Percentiles rank a stretch among this genome's conserved stretches.
These are phyloP conservation scores for sorghum (Sorghum bicolor) DNA, from an alignment of 176 grass and related monocot genomes.

Conservation along the genomic window Sorghum_bicolor_NCBIv3 NC_012873.2:60438001-60438500, in stretches of 20 bases:
- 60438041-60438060: neutral
- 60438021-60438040: neutral
- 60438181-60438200: neutral
- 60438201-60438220: neutral
- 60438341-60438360: too few species aligned
- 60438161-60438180: neutral
- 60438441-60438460: neutral
- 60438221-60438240: conserved; percentile 13
- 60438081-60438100: neutral
- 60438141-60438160: neutral
- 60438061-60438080: neutral
- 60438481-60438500: neutral
- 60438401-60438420: neutral
- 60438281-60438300: neutral
- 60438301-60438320: conserved; percentile 1
- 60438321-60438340: neutral
- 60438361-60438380: neutral
- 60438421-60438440: neutral
- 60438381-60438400: neutral
- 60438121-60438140: neutral
- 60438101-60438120: neutral
- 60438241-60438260: neutral
- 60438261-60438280: conserved; percentile 16
- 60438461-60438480: neutral
- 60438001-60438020: conserved; percentile 1